These are phyloP conservation scores for Sherardia arvensis DNA, from an alignment of 257 asterid species.

Conservation along the genomic window DNA sequence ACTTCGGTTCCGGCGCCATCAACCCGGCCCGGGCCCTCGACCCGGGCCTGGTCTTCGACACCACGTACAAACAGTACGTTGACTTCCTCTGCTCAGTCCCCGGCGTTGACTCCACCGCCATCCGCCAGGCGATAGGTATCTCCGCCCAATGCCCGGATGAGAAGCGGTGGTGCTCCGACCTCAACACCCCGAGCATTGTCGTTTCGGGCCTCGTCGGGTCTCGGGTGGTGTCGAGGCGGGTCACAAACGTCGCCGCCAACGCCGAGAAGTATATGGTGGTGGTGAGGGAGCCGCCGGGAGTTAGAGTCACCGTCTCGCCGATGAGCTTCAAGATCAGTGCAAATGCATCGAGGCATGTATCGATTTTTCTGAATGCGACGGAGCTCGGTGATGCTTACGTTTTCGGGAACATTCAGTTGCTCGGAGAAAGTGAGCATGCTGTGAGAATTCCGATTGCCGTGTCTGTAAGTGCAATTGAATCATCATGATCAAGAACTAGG, in stretches of 20 bases:
- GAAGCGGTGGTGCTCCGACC: conserved; percentile 48
- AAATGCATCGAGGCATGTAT: conserved; percentile 38
- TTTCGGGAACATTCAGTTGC: conserved; percentile 47
- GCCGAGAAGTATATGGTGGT: conserved; percentile 42
- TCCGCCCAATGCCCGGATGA: conserved; percentile 33
- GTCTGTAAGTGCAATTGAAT: conserved; percentile 34
- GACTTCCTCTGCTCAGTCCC: conserved; percentile 59
- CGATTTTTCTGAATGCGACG: conserved; percentile 34
- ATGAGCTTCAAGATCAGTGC: conserved; percentile 29
- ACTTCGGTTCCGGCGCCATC: conserved; percentile 54
- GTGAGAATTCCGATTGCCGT: conserved; percentile 51
- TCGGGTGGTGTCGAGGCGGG: conserved; percentile 39
- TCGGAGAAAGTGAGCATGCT: conserved; percentile 35
- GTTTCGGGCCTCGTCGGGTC: conserved; percentile 53
- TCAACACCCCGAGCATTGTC: conserved; percentile 52
- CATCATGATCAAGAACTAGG: conserved; percentile 8
- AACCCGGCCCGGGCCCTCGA: conserved; percentile 51
- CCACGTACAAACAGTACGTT: conserved; percentile 34
- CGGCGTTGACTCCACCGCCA: conserved; percentile 45
- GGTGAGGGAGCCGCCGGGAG: conserved; percentile 47
- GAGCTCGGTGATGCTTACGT: conserved; percentile 31
- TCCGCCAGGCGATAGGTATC: conserved; percentile 40
- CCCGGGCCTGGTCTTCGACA: conserved; percentile 52
- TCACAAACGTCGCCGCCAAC: conserved; percentile 38
- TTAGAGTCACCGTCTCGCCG: conserved; percentile 32